A percentile compares a stretch with the other conserved stretches of the same genome.
Evolutionary conservation across 805 yeast species (phyloP).

Genomic region (Saccharomycopsis sp.): DNA sequence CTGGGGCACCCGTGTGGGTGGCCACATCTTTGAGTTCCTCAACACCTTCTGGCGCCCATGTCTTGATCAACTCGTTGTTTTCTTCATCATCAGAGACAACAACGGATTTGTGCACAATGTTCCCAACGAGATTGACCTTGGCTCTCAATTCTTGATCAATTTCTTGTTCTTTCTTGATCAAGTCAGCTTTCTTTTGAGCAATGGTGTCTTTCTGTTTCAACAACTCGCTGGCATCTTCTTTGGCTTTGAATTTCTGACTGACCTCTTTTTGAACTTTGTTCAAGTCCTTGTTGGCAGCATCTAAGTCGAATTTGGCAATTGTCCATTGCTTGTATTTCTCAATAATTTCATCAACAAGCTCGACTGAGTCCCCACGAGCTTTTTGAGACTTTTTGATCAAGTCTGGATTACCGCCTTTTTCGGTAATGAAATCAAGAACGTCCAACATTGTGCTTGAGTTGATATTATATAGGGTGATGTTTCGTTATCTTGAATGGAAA

Average conservation of each 20-base stretch:
- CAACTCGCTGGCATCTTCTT: slow-evolving; percentile 86
- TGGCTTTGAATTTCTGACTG: slow-evolving; percentile 85
- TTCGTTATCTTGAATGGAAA: too few relatives aligned
- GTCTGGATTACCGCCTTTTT: slow-evolving; percentile 95
- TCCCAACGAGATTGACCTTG: slow-evolving; percentile 88
- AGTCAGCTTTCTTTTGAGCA: slow-evolving; percentile 57
- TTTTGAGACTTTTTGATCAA: slow-evolving; percentile 77
- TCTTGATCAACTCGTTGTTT: slow-evolving; percentile 77
- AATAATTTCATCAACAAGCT: slow-evolving; percentile 91
- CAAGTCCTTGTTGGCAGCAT: slow-evolving; percentile 78
- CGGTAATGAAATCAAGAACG: slow-evolving; percentile 83
- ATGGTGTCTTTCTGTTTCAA: slow-evolving; percentile 73
- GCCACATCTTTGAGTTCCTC: slow-evolving; percentile 54
- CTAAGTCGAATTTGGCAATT: slow-evolving; percentile 78
- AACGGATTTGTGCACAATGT: slow-evolving; percentile 88
- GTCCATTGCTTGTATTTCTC: slow-evolving; percentile 90
- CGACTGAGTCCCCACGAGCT: slow-evolving; percentile 93
- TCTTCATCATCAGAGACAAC: slow-evolving; percentile 83
- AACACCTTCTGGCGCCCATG: slow-evolving; percentile 77
- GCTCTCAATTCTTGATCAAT: slow-evolving; percentile 65
- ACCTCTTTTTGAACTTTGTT: slow-evolving; percentile 89
- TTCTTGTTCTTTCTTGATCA: slow-evolving; percentile 61
- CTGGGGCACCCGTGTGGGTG: slow-evolving; percentile 68
- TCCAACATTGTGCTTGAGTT: slow-evolving; percentile 64
- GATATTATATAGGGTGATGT: too few relatives aligned